These are phyloP conservation scores for Phyllosticta ampelicida DNA, from an alignment of 2,329 filamentous ascomycete species.

Conservation along the genomic window DNA sequence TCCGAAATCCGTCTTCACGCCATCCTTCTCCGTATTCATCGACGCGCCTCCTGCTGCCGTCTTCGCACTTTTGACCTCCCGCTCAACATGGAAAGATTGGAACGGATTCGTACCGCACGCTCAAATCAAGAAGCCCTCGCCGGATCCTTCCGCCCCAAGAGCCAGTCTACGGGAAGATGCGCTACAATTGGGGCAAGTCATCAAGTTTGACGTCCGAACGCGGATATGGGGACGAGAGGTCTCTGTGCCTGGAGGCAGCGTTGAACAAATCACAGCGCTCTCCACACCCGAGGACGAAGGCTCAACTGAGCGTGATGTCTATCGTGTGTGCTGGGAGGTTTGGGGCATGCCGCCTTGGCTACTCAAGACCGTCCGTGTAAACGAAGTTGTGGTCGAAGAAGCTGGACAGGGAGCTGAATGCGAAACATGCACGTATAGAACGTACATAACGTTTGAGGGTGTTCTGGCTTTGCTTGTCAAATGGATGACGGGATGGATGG, in stretches of 20 bases:
- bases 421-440: slow-evolving; percentile 1
- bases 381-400: slow-evolving; percentile 2
- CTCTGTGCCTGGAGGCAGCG: slow-evolving; percentile 5
- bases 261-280: slow-evolving; percentile 1
- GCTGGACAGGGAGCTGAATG: neutral
- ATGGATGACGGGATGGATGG: slow-evolving; percentile 8
- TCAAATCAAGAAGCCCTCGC: neutral
- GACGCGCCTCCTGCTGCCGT: neutral
- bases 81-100: slow-evolving; percentile 8
- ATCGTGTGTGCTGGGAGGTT: slow-evolving; percentile 1
- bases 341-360: neutral
- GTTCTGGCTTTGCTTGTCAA: slow-evolving; percentile 4
- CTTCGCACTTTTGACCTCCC: slow-evolving; percentile 7
- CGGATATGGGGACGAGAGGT: slow-evolving; percentile 1
- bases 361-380: slow-evolving; percentile 2
- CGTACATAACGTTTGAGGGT: slow-evolving; percentile 7
- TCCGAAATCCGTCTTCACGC: slow-evolving; percentile 2
- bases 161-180: neutral
- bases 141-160: neutral
- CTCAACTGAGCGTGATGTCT: neutral
- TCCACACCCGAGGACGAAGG: neutral
- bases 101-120: slow-evolving; percentile 10
- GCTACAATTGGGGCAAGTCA: neutral
- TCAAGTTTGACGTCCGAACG: slow-evolving; percentile 1
- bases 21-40: slow-evolving; percentile 1